Percentiles rank a stretch among this genome's conserved stretches.
These are phyloP conservation scores for Pseudogymnoascus sp. DNA, from an alignment of 2,329 filamentous ascomycete species.

Conservation along the genomic window DNA sequence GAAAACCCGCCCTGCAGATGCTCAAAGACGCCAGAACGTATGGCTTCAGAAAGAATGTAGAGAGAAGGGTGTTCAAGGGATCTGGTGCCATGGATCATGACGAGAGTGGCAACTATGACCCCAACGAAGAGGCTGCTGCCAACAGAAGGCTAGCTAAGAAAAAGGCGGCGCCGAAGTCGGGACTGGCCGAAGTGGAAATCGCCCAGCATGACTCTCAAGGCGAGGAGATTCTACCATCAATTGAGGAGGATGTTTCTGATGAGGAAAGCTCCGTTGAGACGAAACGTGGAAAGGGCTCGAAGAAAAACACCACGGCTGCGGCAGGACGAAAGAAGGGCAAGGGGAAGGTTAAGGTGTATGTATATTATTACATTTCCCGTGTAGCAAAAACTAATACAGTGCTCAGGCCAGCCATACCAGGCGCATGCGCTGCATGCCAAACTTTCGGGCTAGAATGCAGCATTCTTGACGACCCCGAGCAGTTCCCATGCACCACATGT, in stretches of 20 bases:
- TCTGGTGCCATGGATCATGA: background rate
- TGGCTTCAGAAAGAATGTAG: background rate
- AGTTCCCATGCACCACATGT: constrained; percentile 22
- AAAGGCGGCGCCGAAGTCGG: background rate
- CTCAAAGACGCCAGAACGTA: background rate
- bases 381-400: background rate
- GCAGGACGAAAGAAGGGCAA: background rate
- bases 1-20: background rate
- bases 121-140: background rate
- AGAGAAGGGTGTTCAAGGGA: constrained; percentile 1
- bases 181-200: background rate
- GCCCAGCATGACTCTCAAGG: background rate
- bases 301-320: background rate
- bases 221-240: background rate
- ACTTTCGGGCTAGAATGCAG: background rate
- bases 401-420: background rate
- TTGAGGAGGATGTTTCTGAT: background rate
- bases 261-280: background rate
- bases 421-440: background rate
- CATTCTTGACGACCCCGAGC: constrained; percentile 13
- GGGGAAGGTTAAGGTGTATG: background rate
- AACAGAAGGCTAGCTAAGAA: background rate
- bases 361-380: background rate
- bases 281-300: background rate
- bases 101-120: constrained; percentile 9